These are phyloP conservation scores for Monosporascus sp. DNA, from an alignment of 2,329 filamentous ascomycete species.

Conservation along the genomic window DNA sequence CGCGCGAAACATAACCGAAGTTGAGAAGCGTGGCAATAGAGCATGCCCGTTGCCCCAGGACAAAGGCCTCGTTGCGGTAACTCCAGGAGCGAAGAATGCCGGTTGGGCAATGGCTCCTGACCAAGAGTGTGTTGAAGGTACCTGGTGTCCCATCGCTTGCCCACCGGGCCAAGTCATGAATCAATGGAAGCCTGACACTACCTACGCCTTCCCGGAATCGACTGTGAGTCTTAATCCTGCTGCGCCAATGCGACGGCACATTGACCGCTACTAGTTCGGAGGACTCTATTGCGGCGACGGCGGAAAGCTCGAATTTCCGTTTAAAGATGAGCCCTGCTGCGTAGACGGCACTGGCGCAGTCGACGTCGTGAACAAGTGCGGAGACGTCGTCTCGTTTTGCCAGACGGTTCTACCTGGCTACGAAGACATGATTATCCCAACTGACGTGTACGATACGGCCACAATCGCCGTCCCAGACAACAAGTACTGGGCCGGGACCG, in stretches of 20 bases:
- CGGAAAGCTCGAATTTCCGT: slow-evolving; percentile 64
- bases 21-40: slow-evolving; percentile 46
- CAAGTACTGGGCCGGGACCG: slow-evolving; percentile 66
- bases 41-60: slow-evolving; percentile 62
- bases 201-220: slow-evolving; percentile 63
- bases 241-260: background rate
- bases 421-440: slow-evolving; percentile 78
- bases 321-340: slow-evolving; percentile 63
- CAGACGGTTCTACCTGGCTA: slow-evolving; percentile 75
- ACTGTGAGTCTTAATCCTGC: slow-evolving; percentile 50
- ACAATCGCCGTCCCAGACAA: slow-evolving; percentile 64
- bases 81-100: slow-evolving; percentile 57
- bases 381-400: slow-evolving; percentile 62
- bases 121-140: slow-evolving; percentile 59
- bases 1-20: slow-evolving; percentile 18
- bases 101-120: slow-evolving; percentile 80
- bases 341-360: slow-evolving; percentile 62
- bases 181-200: slow-evolving; percentile 70
- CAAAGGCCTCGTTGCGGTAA: slow-evolving; percentile 62
- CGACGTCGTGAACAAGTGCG: slow-evolving; percentile 60
- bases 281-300: slow-evolving; percentile 65
- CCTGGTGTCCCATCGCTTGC: slow-evolving; percentile 73
- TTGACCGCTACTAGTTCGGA: slow-evolving; percentile 52
- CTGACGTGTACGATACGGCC: slow-evolving; percentile 51
- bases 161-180: slow-evolving; percentile 69